Base-by-base conservation (phyloP, 495 filamentous ascomycete genomes). In the Corynascus novoguineensis region DNA sequence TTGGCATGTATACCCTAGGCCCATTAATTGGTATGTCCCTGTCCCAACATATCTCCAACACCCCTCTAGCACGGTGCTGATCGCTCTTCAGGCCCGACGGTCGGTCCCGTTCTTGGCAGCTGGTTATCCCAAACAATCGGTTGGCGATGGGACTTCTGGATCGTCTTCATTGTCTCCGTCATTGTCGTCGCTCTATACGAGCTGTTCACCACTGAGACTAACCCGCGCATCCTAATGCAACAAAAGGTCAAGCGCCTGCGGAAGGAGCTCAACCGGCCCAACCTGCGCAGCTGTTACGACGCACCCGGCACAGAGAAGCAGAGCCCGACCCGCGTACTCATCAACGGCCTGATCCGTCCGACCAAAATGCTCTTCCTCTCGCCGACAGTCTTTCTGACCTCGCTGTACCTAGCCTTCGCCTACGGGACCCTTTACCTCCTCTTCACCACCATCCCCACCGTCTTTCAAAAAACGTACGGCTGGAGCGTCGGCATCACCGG, bases 361-460 rank as follows among this genome's bases (percentile, higher is more conserved):
- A 60, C 71, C 10, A 83, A 82, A 59, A 76, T 85, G 73, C 72
- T 85, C 14, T 64, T 81, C 38, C 69, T 74, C 47, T 85, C 72
- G 21, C 85, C 86, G 3, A 86, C 91, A 55, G 82, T 88, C 38
- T 78, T 86, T 52, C 68, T 85, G 44, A 75, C 90, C 5, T 87
- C 83, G 11, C 57, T 89, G 3, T 92, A 91, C 71, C 83, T 90
- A 73, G 80, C 86, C 37, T 84, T 89, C 58, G 75, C 84, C 5
- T 92, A 91, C 67, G 85, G 86, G 17, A 83, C 85, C 31, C 70
- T 91, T 7, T 92, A 91, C 69, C 82, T 93, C 58, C 79, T 91
- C 53, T 88, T 87, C 75, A 86, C 82, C 44, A 85, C 84, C 9
- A 82, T 87, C 67, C 82, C 86, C 0, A 60, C 72, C 17, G 82